A percentile compares a stretch with the other conserved stretches of the same genome.
Evolutionary conservation across 495 filamentous ascomycete species (phyloP).

Genomic region (Podospora appendiculata): DNA sequence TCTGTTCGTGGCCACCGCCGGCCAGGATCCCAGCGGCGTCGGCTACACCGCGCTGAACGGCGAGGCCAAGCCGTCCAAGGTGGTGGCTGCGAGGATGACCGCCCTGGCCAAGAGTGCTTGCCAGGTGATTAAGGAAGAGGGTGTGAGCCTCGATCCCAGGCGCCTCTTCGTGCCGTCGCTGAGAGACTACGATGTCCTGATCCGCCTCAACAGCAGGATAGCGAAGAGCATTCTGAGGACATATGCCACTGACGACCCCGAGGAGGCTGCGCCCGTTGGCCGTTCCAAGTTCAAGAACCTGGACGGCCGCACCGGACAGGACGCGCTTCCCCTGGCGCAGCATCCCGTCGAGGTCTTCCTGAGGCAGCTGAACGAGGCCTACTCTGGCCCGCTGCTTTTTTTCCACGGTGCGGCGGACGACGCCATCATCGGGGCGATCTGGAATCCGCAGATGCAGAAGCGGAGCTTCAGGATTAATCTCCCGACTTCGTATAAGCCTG

Average conservation of each 20-base stretch:
- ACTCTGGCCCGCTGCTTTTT: constrained; percentile 58
- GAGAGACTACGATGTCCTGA: constrained; percentile 75
- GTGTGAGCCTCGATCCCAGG: constrained; percentile 46
- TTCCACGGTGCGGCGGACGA: constrained; percentile 58
- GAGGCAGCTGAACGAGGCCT: constrained; percentile 51
- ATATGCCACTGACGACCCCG: constrained; percentile 18
- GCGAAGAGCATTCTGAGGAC: constrained; percentile 18
- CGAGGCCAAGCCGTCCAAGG: constrained; percentile 53
- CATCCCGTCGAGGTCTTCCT: constrained; percentile 47
- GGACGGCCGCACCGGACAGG: constrained; percentile 27
- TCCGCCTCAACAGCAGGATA: constrained; percentile 56
- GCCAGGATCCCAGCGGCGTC: constrained; percentile 62
- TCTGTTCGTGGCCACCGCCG: constrained; percentile 72
- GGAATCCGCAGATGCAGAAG: constrained; percentile 58
- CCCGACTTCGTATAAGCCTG: constrained; percentile 58
- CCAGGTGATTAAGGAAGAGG: constrained; percentile 49
- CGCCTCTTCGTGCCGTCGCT: constrained; percentile 62
- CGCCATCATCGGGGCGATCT: constrained; percentile 63
- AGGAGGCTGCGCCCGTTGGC: constrained; percentile 6
- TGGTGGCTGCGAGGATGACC: constrained; percentile 79
- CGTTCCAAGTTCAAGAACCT: constrained; percentile 66
- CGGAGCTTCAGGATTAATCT: constrained; percentile 61
- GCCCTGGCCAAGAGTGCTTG: constrained; percentile 67
- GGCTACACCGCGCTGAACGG: constrained; percentile 64
- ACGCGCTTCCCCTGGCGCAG: constrained; percentile 34